Base-by-base conservation (phyloP, 225 moss, liverwort and hornwort species). In the Thuidium tamariscinum region DNA sequence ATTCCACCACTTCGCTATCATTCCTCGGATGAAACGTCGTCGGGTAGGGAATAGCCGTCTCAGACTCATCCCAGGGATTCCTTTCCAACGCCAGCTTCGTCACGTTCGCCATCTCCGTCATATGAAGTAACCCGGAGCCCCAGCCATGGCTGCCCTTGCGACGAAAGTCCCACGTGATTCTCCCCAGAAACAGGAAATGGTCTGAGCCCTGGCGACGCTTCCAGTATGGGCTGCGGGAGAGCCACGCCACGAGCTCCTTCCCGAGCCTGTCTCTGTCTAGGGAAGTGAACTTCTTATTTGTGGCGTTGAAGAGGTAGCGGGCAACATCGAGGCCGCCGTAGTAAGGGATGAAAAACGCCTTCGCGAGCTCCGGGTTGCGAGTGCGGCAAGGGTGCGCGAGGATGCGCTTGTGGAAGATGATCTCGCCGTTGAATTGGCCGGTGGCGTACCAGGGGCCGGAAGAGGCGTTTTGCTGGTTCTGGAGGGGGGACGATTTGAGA, bases 281-380 rank as follows among this genome's bases (percentile, higher is more conserved):
- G 16, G 85, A 21, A 8, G 87, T 89, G 74, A 84, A 86, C 5
- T 41, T 49, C 61, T 66, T 82, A 46, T 90, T 74, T 5, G 91
- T 94, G 9, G 60, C 11, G 27, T 89, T 85, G 86, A 93, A 96
- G 16, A 95, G 91, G 91, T 94, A 95, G 25, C 95, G 90, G n/a
- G 93, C 90, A 23, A 97, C 93, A 86, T 96, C 95, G 11, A 96
- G 88, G 23, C 97, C 96, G 34, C 88, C 96, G 39, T 97, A 97
- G 80, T 94, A 96, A 6, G 97, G 97, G 34, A 97, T 89, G 79
- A 94, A 97, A 81, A 96, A 96, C 12, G 93, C 90, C 34, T 87
- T 79, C 29, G 97, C 97, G 59, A 85, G 78, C 77, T 91, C 84
- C 4, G 89, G 88, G 76, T 95, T 82, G 16, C 30, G 89, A 5